A percentile compares a stretch with the other conserved stretches of the same genome.
phyloP scores from a whole-genome alignment of 106 monocot species.

The Allium sativum region DNA sequence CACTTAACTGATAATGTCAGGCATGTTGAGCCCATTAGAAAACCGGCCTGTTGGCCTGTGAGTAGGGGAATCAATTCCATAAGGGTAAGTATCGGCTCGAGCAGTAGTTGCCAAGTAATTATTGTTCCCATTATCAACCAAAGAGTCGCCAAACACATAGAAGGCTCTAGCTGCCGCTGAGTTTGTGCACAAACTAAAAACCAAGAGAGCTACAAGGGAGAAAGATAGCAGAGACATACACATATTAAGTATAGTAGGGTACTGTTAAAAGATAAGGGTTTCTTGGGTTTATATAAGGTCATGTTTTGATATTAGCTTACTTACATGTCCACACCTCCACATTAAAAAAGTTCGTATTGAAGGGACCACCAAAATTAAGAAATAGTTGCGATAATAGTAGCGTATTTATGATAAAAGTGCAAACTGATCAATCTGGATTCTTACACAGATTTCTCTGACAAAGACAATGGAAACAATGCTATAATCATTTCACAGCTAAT shows the following conservation, averaged over 20 bases:
- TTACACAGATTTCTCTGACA: too few relatives aligned
- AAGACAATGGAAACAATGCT: too few relatives aligned
- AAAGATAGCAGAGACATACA: slow-evolving; percentile 2
- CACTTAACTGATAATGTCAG: slow-evolving; percentile 64
- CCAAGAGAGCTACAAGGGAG: slow-evolving; percentile 8
- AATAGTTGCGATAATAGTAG: too few relatives aligned
- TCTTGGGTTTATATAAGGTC: slow-evolving; percentile 7
- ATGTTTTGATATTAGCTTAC: too few relatives aligned
- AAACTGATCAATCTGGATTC: too few relatives aligned
- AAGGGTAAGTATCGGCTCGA: slow-evolving; percentile 61
- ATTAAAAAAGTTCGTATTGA: too few relatives aligned
- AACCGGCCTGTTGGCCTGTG: slow-evolving; percentile 66
- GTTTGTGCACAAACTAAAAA: background rate
- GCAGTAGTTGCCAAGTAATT: slow-evolving; percentile 69
- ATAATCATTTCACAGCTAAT: too few relatives aligned
- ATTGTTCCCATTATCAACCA: slow-evolving; percentile 92
- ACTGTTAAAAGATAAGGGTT: background rate
- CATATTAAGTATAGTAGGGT: background rate
- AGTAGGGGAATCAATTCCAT: slow-evolving; percentile 71
- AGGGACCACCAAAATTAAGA: too few relatives aligned
- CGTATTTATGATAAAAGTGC: too few relatives aligned
- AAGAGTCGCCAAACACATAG: slow-evolving; percentile 79
- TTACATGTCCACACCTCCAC: too few relatives aligned
- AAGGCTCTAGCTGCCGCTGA: slow-evolving; percentile 41
- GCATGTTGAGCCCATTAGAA: slow-evolving; percentile 87